Evolutionary conservation across 306 rosid genomes (phyloP).

Genomic region (Albizia julibrissin): DNA sequence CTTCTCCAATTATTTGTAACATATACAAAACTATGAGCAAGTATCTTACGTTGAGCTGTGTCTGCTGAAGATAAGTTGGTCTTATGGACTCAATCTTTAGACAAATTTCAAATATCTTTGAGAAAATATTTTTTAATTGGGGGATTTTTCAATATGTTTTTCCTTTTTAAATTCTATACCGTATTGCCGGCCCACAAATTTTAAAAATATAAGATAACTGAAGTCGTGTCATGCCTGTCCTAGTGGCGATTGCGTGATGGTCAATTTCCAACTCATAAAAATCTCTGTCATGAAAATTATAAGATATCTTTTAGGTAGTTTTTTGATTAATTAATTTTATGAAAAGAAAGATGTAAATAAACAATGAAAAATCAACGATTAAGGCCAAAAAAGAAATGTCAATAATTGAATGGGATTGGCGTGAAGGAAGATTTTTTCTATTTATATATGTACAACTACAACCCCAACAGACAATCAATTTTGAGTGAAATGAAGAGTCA

Average conservation of each 20-base stretch:
- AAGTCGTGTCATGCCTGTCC: neutral
- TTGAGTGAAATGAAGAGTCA: neutral
- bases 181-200: neutral
- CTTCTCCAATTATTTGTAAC: too few relatives aligned
- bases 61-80: too few relatives aligned
- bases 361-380: neutral
- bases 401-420: neutral
- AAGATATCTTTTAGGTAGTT: neutral
- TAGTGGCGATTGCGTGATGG: neutral
- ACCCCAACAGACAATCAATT: neutral
- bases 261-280: neutral
- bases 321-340: neutral
- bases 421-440: neutral
- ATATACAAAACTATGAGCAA: too few relatives aligned
- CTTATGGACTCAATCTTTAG: too few relatives aligned
- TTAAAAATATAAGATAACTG: too few relatives aligned
- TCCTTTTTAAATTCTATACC: too few relatives aligned
- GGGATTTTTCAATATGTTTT: too few relatives aligned
- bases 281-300: neutral
- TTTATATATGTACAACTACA: neutral
- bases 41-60: too few relatives aligned
- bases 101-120: too few relatives aligned
- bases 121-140: too few relatives aligned
- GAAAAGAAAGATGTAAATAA: neutral
- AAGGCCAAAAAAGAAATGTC: neutral